Base-by-base conservation (phyloP, 257 asterid genomes). In the Lycium ferocissimum region DNA sequence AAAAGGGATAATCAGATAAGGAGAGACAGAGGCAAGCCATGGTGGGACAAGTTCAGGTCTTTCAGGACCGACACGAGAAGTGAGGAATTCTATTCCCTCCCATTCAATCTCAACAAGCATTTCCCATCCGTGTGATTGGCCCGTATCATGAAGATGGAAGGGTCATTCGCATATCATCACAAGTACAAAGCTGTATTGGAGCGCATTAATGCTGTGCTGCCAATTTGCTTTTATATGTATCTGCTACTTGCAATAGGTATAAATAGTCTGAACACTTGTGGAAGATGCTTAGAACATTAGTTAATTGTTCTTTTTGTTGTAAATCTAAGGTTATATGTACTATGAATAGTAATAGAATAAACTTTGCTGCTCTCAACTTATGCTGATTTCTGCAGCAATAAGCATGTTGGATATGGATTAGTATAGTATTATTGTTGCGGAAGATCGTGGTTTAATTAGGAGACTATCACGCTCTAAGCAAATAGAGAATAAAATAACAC, bases 21-120 rank as follows among this genome's bases (percentile, higher is more conserved):
- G 92, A 95, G 89, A 83, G 99, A 95, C 45, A 92, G 99, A 84
- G 99, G 99, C 89, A 93, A 92, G 86, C 98, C 94, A 51, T 95
- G 98, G 98, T 95, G 99, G 99, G 99, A 94, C 91, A 95, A 94
- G 91, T 95, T 95, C 91, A 85, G 86, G 58, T 89, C 96, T 0
- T 95, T 87, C 92, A 93, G 90, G 86, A 89, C 93, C 0, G 98
- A 95, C 87, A 86, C 93, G 26, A 92, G 97, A 86, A 95, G 97
- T 35, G 98, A 95, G 87, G 99, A 95, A 67, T 95, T 95, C 93
- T 94, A 95, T 86, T 93, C 98, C 47, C 95, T 95, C 4, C 99
- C 99, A 38, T 95, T 95, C 92, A 90, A 94, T 83, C 94, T 95
- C 89, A 94, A 95, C 94, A 94, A 94, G 56, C 94, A 94, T 82